phyloP scores from a whole-genome alignment of 2,329 filamentous ascomycete species.

The Pseudogymnoascus sp. region DNA sequence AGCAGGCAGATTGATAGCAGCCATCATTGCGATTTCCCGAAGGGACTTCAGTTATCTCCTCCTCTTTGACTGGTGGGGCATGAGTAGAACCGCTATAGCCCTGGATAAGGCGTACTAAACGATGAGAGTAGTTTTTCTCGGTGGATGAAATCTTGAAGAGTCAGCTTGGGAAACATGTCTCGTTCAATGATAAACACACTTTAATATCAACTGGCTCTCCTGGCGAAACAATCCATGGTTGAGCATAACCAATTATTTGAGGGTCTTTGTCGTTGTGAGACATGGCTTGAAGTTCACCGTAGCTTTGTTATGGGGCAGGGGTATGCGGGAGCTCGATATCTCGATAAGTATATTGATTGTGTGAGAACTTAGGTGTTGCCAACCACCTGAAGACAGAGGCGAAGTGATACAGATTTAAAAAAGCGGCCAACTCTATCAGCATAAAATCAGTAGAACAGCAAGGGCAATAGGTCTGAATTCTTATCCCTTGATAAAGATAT shows the following conservation, averaged over 20 bases:
- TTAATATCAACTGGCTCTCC: slow-evolving; percentile 21
- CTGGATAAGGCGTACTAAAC: slow-evolving; percentile 16
- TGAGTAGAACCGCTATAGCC: slow-evolving; percentile 14
- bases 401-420: background rate
- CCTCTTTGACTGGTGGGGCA: slow-evolving; percentile 10
- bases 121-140: slow-evolving; percentile 14
- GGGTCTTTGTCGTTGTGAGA: background rate
- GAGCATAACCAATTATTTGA: slow-evolving; percentile 22
- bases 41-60: slow-evolving; percentile 10
- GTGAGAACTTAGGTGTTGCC: background rate
- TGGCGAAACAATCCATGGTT: slow-evolving; percentile 22
- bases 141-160: slow-evolving; percentile 16
- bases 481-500: background rate
- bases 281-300: background rate
- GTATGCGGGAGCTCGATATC: background rate
- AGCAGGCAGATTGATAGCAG: background rate
- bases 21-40: background rate
- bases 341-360: background rate
- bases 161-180: slow-evolving; percentile 10
- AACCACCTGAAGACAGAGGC: background rate
- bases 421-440: background rate
- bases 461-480: background rate
- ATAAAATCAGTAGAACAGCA: background rate
- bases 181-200: slow-evolving; percentile 8
- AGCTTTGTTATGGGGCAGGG: background rate